A percentile compares a stretch with the other conserved stretches of the same genome.
These are phyloP conservation scores for Eucalyptus globulus DNA, from an alignment of 345 rosid genomes.

Conservation along the genomic window DNA sequence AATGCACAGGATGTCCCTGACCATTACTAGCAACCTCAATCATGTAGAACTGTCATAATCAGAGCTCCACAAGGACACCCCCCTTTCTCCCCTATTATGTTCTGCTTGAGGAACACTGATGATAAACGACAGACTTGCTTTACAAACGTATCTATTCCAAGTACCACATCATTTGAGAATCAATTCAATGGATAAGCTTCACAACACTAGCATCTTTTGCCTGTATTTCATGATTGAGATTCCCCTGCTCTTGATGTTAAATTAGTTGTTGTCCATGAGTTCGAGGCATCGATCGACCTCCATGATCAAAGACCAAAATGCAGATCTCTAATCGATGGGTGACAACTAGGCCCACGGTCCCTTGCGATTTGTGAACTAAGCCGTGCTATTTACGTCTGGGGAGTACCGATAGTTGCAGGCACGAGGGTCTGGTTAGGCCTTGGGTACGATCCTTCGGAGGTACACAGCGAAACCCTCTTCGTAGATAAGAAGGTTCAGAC, in stretches of 20 bases:
- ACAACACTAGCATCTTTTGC: not conserved
- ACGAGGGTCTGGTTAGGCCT: not conserved
- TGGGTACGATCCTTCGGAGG: not conserved
- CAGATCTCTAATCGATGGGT: not conserved
- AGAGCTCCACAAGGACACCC: too few species aligned
- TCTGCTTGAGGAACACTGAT: not conserved
- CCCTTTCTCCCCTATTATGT: not conserved
- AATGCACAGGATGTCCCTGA: not conserved
- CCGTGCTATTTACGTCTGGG: not conserved
- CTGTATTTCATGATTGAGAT: not conserved
- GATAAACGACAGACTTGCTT: not conserved
- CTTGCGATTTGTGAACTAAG: not conserved
- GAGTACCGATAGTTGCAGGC: not conserved
- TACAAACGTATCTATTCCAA: not conserved
- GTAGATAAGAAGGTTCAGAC: not conserved
- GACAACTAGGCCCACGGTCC: not conserved
- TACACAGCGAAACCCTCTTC: accelerated
- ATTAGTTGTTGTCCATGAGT: not conserved
- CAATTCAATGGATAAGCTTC: not conserved
- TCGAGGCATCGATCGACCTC: not conserved
- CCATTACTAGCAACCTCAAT: not conserved
- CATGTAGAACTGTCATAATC: not conserved
- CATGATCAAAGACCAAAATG: not conserved
- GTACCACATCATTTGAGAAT: not conserved
- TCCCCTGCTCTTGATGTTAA: not conserved